A percentile compares a stretch with the other conserved stretches of the same genome.
Evolutionary conservation across 179 eudicot species (phyloP).

Genomic region (Corrigiola litoralis): DNA sequence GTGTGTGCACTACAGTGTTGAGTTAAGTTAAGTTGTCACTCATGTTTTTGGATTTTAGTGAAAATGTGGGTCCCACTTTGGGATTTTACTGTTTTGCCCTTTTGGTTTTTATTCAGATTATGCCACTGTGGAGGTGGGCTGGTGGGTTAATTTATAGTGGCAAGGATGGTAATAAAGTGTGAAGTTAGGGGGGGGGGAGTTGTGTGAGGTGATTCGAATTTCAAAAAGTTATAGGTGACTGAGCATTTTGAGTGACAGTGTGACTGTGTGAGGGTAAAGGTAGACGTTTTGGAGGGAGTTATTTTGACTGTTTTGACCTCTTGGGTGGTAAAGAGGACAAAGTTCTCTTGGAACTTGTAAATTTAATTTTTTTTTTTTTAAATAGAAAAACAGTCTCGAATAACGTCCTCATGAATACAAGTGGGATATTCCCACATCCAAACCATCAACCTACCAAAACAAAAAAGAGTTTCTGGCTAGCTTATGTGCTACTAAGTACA

Average conservation of each 20-base stretch:
- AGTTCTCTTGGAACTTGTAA: too few relatives aligned
- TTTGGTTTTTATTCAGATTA: background rate
- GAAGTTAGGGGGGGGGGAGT: background rate
- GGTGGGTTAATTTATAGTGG: background rate
- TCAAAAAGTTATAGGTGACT: too few relatives aligned
- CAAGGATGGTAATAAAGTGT: background rate
- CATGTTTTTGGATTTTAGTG: constrained; percentile 4
- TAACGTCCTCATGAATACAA: too few relatives aligned
- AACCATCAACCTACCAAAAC: too few relatives aligned
- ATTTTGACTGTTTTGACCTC: constrained; percentile 13
- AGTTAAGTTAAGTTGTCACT: background rate
- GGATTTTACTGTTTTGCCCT: background rate
- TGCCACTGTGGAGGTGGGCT: background rate
- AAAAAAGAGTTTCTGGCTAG: too few relatives aligned
- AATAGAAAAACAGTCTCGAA: too few relatives aligned
- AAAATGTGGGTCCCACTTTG: background rate
- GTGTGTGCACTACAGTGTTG: background rate
- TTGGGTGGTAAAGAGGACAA: background rate
- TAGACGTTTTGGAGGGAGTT: constrained; percentile 8
- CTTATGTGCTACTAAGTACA: too few relatives aligned
- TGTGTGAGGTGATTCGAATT: background rate
- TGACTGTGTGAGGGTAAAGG: background rate
- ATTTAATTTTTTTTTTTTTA: too few relatives aligned
- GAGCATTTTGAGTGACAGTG: too few relatives aligned
- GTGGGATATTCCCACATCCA: too few relatives aligned